Evolutionary conservation across 2,329 filamentous ascomycete genomes (phyloP), one percentile per base, ranked within the genome.

Genomic region (Paraconiothyrium sp.): DNA sequence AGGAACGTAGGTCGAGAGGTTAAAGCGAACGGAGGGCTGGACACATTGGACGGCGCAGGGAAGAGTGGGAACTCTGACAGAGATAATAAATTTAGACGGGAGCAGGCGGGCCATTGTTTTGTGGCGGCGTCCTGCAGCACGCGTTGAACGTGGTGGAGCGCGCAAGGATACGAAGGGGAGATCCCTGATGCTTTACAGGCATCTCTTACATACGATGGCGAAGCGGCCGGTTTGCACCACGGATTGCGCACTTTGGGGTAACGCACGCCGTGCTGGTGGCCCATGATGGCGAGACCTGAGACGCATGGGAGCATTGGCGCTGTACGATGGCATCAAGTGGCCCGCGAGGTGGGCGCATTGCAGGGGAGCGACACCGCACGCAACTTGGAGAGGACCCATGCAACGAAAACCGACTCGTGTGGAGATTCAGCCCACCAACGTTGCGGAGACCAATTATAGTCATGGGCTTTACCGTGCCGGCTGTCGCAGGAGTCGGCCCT

Each of bases 31-130:
- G 67, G 59, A 63, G 62, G 41, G 57, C 7, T 62, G 63, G 67
- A 71, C 46, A 73, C 57, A 62, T 70, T 67, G 61, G 69, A 69
- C 67, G 62, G 62, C 64, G 67, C 55, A 64, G 66, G 66, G 60
- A 55, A 57, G 61, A 66, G 71, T 71, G 76, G 73, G 73, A 72
- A 69, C 54, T 63, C 59, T 67, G 69, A 62, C 64, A 73, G 63
- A 64, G 61, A 70, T 70, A 71, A 67, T 75, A 74, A 73, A 74
- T 73, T 75, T 71, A 71, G 67, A 67, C 68, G 67, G 70, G 52
- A 66, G 64, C 61, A 64, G 65, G 69, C 63, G 67, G 66, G 66
- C 59, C 67, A 72, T 72, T 76, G 71, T 76, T 71, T 72, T 72
- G 72, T 72, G 72, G 66, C 67, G 60, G 60, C 61, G 65, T 62